Conservation (phyloP, 768 basidiomycete genomes). For the Krasilnikovozyma curviuscula region DNA sequence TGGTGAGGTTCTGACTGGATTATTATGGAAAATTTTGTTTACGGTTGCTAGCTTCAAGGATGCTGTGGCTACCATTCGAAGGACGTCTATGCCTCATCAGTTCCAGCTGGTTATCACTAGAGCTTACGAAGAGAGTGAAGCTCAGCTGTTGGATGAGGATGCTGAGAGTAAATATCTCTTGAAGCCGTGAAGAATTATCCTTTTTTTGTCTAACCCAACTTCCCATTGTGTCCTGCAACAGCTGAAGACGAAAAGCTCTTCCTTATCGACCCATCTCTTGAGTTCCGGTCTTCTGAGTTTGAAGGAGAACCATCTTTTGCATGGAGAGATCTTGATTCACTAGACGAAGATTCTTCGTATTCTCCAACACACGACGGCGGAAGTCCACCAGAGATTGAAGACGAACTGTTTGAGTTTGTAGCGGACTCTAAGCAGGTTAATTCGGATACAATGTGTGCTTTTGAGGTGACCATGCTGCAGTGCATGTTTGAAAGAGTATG, state of each 20-base stretch:
- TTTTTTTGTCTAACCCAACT: not conserved
- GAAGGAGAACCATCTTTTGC: conserved; percentile 11
- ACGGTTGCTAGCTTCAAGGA: conserved; percentile 57
- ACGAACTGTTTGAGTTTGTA: conserved; percentile 87
- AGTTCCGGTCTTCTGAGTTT: conserved; percentile 41
- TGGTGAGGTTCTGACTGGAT: not conserved
- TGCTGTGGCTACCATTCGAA: conserved; percentile 81
- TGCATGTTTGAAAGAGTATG: conserved; percentile 66
- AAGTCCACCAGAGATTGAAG: conserved; percentile 48
- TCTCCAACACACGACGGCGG: conserved; percentile 1
- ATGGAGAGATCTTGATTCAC: conserved; percentile 3
- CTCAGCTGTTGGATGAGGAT: conserved; percentile 82
- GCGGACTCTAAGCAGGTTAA: conserved; percentile 38
- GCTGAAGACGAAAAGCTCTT: conserved; percentile 88
- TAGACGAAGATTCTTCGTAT: not conserved
- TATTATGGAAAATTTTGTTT: not conserved
- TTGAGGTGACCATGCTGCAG: conserved; percentile 83
- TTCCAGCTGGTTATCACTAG: conserved; percentile 81
- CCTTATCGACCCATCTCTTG: conserved; percentile 72
- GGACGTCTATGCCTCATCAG: conserved; percentile 49
- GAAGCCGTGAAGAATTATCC: not conserved
- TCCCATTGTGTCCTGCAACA: conserved; percentile 23
- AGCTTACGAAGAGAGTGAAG: conserved; percentile 92
- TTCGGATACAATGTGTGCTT: conserved; percentile 59
- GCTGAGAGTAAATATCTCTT: conserved; percentile 27